Evolutionary conservation across 352 stramenopile genomes (phyloP).

Genomic region (Paralagenidium karlingii): DNA sequence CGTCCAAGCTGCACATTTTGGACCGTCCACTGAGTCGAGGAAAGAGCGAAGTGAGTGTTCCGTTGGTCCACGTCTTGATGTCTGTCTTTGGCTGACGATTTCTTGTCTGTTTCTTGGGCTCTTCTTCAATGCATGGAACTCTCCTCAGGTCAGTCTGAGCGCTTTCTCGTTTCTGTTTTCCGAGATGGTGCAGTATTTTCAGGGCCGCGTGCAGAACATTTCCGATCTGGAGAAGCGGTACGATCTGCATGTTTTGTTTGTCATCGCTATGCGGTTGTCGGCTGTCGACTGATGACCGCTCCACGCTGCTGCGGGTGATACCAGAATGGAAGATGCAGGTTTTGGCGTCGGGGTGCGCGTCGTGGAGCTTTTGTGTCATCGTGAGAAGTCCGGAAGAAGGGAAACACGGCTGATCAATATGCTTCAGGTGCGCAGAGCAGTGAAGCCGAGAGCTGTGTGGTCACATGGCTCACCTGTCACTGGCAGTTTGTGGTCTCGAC

Average conservation of each 20-base stretch:
- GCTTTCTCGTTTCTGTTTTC: slow-evolving; percentile 96
- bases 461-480: slow-evolving; percentile 28
- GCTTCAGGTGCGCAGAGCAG: slow-evolving; percentile 28
- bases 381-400: slow-evolving; percentile 63
- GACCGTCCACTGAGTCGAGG: slow-evolving; percentile 64
- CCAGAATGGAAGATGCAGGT: slow-evolving; percentile 87
- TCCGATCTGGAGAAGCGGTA: slow-evolving; percentile 89
- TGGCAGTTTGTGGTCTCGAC: slow-evolving; percentile 88
- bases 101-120: neutral
- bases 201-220: slow-evolving; percentile 91
- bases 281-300: neutral
- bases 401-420: slow-evolving; percentile 81
- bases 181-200: slow-evolving; percentile 98
- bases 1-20: slow-evolving; percentile 60
- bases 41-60: slow-evolving; percentile 43
- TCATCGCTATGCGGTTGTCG: neutral
- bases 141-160: slow-evolving; percentile 85
- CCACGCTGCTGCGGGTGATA: too few species aligned
- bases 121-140: neutral
- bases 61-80: neutral
- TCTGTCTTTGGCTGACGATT: neutral
- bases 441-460: slow-evolving; percentile 1
- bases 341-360: slow-evolving; percentile 94
- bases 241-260: slow-evolving; percentile 6
- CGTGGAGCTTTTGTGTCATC: slow-evolving; percentile 86